Evolutionary conservation across 208 protist species (phyloP).

Genomic region (Trypanosoma rangeli): DNA sequence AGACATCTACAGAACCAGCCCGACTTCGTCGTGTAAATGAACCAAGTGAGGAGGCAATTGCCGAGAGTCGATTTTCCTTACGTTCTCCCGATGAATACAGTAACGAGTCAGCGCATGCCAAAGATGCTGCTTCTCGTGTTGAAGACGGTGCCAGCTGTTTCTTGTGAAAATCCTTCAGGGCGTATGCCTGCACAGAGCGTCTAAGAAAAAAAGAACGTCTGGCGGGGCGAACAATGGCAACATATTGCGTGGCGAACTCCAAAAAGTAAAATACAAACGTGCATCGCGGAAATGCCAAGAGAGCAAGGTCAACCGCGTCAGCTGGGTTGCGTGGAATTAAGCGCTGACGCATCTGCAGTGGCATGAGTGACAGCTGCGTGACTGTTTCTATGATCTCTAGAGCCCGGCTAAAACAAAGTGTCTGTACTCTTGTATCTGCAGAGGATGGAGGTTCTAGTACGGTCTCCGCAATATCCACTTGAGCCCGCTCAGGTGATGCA

Average conservation of each 20-base stretch:
- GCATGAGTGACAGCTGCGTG: conserved; percentile 50
- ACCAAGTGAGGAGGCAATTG: conserved; percentile 8
- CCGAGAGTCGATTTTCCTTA: background rate
- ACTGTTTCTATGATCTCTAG: conserved; percentile 78
- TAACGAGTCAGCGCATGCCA: background rate
- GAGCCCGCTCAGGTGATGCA: background rate
- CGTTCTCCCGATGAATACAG: background rate
- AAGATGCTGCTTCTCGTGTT: conserved; percentile 13
- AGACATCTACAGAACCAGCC: background rate
- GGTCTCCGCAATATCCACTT: background rate
- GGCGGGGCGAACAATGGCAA: conserved; percentile 74
- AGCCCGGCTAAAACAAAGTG: conserved; percentile 52
- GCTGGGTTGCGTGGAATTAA: conserved; percentile 69
- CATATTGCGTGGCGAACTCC: conserved; percentile 79
- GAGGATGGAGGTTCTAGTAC: background rate
- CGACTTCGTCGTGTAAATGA: background rate
- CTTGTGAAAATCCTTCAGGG: conserved; percentile 60
- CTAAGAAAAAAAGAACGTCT: conserved; percentile 47
- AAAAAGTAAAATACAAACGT: conserved; percentile 91
- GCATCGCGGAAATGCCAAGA: conserved; percentile 61
- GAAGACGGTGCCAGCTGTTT: conserved; percentile 13
- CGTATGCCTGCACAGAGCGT: conserved; percentile 60
- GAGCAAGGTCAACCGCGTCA: conserved; percentile 75
- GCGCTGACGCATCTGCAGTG: conserved; percentile 27
- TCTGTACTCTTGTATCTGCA: conserved; percentile 44